Evolutionary conservation across 768 basidiomycete genomes (phyloP), one percentile per base, ranked within the genome.

Genomic region (Aureoboletus auriporus): DNA sequence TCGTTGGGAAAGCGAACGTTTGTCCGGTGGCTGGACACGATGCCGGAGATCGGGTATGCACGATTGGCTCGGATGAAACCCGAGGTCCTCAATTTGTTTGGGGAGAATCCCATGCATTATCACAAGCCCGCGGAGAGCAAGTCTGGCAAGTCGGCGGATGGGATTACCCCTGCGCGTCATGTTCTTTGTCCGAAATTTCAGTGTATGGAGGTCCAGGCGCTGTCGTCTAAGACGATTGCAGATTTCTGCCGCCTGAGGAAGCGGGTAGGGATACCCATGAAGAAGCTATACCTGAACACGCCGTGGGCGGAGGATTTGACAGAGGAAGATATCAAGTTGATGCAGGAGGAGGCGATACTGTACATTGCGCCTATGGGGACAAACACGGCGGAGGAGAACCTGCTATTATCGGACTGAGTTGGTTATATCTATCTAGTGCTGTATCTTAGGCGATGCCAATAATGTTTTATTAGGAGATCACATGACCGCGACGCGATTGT

Each of bases 21-120:
- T 54, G 65, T 78, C 37, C 69, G 67, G 34, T 83, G 79, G 75
- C 62, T 86, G 28, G 64, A 75, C 41, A 76, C 82, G 17, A 79
- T 86, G 75, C 83, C 83, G 9, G 61, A 69, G 26, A 57, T 87
- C 17, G 65, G 57, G 36, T 80, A 75, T 57, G 64, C 79, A 28
- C 75, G 79, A 17, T 56, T 83, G 20, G 71, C 75, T n/a, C 69
- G 70, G 39, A 61, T 80, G 34, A 67, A 68, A 39, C 47, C 60
- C 29, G 55, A 65, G 17, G 59, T 83, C 39, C 69, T 84, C 43
- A 66, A 75, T 3, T 54, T 72, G n/a, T 79, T 86, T 57, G 66
- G 75, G 42, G 64, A 67, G 43, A 69, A 78, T 50, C 69, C 73
- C 5, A 36, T 54, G 55, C 34, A 58, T 17, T 52, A 64, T 38